Evolutionary conservation across 202 grass and related monocot genomes (phyloP).

Genomic region (Tripidium arundinaceum): DNA sequence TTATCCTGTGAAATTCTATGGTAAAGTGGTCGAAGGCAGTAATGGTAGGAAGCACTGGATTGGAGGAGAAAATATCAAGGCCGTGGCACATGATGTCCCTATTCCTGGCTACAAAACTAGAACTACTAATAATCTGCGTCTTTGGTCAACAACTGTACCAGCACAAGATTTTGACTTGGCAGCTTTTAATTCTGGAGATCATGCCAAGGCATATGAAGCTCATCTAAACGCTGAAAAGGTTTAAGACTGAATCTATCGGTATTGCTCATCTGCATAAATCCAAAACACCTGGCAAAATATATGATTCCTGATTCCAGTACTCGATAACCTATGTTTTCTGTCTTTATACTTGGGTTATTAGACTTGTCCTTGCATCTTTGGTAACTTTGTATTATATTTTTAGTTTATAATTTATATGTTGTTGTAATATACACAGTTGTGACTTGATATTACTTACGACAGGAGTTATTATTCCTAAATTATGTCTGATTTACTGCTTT

Average conservation of each 20-base stretch:
- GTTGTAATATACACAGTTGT: neutral
- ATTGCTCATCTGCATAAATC: constrained; percentile 9
- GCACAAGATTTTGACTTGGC: constrained; percentile 71
- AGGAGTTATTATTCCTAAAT: neutral
- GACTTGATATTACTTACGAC: neutral
- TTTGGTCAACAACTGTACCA: constrained; percentile 88
- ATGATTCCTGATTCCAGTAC: neutral
- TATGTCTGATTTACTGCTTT: constrained; percentile 24
- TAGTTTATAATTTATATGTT: neutral
- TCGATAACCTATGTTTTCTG: neutral
- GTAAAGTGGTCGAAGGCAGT: constrained; percentile 84
- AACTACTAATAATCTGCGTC: constrained; percentile 85
- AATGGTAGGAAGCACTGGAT: constrained; percentile 94
- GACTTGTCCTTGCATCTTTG: neutral
- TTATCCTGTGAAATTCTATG: constrained; percentile 91
- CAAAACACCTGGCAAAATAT: neutral
- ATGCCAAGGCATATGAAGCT: constrained; percentile 72
- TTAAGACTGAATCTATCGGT: neutral
- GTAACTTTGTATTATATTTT: constrained; percentile 9
- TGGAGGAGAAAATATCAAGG: constrained; percentile 97
- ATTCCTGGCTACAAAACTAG: constrained; percentile 96
- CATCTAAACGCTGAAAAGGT: constrained; percentile 97
- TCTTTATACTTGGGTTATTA: neutral
- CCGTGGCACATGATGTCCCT: constrained; percentile 78
- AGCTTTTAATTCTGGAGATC: constrained; percentile 90